phyloP scores from a whole-genome alignment of 352 stramenopile species.

The Nothophytophthora sp. region DNA sequence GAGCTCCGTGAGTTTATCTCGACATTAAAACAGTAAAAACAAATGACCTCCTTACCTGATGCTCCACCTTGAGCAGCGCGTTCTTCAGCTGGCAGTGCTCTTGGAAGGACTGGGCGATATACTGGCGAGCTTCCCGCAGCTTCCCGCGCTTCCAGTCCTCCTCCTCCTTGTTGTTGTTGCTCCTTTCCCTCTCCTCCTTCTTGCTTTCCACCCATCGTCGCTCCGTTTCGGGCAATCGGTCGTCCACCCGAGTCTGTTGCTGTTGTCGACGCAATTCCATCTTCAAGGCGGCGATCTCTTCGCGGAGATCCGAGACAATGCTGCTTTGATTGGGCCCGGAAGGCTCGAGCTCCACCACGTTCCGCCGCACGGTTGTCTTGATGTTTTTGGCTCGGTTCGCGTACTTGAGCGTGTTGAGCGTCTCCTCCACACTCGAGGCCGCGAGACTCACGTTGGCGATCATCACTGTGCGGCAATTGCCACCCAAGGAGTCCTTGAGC shows the following conservation, averaged over 20 bases:
- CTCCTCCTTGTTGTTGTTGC: constrained; percentile 24
- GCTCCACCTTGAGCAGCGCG: constrained; percentile 77
- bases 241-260: constrained; percentile 10
- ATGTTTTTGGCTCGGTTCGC: constrained; percentile 94
- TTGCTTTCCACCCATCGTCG: constrained; percentile 19
- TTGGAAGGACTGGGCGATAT: constrained; percentile 86
- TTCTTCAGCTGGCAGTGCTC: constrained; percentile 82
- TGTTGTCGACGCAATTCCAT: constrained; percentile 46
- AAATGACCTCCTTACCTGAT: constrained; percentile 40
- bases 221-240: background rate
- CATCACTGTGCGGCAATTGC: constrained; percentile 95
- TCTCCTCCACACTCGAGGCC: constrained; percentile 87
- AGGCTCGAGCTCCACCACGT: constrained; percentile 89
- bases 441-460: constrained; percentile 91
- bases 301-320: constrained; percentile 83
- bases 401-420: constrained; percentile 94
- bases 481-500: constrained; percentile 90
- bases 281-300: constrained; percentile 87
- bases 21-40: background rate
- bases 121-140: constrained; percentile 53
- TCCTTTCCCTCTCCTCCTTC: constrained; percentile 4
- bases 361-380: constrained; percentile 88
- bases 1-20: constrained; percentile 5
- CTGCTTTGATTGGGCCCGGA: constrained; percentile 82
- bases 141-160: constrained; percentile 21